Percentiles rank a stretch among this genome's conserved stretches.
Evolutionary conservation across 2,329 filamentous ascomycete species (phyloP).

Genomic region (Cephalotrichum gorgonifer): DNA sequence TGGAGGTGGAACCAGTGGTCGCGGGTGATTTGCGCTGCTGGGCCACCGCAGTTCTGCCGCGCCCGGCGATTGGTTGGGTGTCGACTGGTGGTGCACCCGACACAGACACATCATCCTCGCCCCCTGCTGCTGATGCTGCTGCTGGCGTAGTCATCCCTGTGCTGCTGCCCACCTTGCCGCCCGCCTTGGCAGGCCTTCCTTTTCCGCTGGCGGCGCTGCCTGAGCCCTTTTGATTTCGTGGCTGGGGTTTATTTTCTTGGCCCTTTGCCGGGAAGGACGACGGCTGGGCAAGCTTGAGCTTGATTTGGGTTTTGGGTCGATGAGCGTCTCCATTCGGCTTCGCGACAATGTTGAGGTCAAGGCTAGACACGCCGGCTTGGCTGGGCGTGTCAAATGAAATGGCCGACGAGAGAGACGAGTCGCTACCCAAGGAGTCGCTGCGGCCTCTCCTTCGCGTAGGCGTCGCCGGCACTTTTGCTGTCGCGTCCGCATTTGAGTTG

Average conservation of each 20-base stretch:
- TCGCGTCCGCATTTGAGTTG: neutral
- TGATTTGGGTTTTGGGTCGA: neutral
- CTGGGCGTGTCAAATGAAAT: constrained; percentile 9
- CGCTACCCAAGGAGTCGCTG: constrained; percentile 27
- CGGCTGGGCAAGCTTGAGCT: neutral
- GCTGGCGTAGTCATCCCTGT: neutral
- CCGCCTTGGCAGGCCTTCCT: no score
- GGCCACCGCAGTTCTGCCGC: constrained; percentile 6
- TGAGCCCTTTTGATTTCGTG: neutral
- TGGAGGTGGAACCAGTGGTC: constrained; percentile 1
- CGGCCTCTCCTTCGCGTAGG: constrained; percentile 23
- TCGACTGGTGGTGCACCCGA: neutral
- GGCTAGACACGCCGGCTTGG: neutral
- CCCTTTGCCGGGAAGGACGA: neutral
- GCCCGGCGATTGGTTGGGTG: constrained; percentile 1
- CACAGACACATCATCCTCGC: neutral
- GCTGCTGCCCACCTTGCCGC: neutral
- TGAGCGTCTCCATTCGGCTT: neutral
- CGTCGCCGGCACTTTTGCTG: constrained; percentile 14
- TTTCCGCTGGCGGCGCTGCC: no score
- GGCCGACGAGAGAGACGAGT: constrained; percentile 30
- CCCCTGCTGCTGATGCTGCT: neutral
- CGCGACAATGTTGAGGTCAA: neutral
- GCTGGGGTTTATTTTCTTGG: neutral
- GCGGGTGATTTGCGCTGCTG: constrained; percentile 5